Evolutionary conservation across 164 flowering plant species (phyloP).

Genomic region (Stephania cephalantha): DNA sequence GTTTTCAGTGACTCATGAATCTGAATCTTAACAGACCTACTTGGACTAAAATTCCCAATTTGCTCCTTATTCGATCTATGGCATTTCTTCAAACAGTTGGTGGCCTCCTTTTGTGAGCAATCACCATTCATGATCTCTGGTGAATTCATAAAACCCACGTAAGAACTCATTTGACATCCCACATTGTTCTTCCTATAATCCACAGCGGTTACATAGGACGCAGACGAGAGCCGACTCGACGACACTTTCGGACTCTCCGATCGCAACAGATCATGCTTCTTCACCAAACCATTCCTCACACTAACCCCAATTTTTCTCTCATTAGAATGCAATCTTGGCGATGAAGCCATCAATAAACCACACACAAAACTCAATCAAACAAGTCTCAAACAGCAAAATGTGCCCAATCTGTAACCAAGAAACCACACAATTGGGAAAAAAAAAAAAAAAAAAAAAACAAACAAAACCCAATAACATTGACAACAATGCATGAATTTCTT

Average conservation of each 20-base stretch:
- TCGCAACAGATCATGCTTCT: not conserved
- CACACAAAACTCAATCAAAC: not conserved
- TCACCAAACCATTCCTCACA: not conserved
- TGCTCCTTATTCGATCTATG: conserved; percentile 25
- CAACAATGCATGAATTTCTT: not conserved
- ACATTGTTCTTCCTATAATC: conserved; percentile 20
- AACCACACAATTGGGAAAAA: not conserved
- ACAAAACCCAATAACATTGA: not conserved
- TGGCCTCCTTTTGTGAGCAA: conserved; percentile 16
- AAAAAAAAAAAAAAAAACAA: not conserved
- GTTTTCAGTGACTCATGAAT: conserved; percentile 9
- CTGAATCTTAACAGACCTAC: conserved; percentile 14
- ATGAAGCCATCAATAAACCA: not conserved
- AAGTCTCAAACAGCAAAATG: not conserved
- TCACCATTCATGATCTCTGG: too few relatives aligned
- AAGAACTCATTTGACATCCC: not conserved
- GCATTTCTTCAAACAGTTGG: conserved; percentile 14
- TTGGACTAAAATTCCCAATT: conserved; percentile 8
- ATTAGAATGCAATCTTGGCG: not conserved
- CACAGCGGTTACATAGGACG: conserved; percentile 17
- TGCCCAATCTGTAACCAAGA: not conserved
- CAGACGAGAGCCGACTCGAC: conserved; percentile 23
- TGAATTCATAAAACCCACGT: too few relatives aligned
- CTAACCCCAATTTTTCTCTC: not conserved
- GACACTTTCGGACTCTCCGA: conserved; percentile 22